A percentile compares a stretch with the other conserved stretches of the same genome.
Conservation (phyloP, 768 basidiomycete genomes). For the Tephrocybe sp. region DNA sequence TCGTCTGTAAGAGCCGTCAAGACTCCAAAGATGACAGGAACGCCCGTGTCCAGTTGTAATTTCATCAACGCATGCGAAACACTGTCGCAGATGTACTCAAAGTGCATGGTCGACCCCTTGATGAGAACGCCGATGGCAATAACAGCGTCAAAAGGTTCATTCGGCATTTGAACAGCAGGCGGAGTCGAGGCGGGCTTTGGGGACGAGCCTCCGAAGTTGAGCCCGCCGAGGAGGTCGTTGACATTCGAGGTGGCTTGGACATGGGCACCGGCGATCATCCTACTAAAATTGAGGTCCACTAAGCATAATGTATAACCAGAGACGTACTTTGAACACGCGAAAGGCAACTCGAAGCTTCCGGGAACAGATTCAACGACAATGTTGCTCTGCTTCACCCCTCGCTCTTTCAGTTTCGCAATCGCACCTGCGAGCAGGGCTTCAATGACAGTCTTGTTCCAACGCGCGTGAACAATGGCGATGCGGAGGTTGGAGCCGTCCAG, state of each 20-base stretch:
- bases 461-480: conserved; percentile 90
- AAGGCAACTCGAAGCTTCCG: conserved; percentile 94
- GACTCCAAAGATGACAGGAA: conserved; percentile 96
- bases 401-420: conserved; percentile 73
- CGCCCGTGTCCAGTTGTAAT: conserved; percentile 89
- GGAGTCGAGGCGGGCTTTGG: conserved; percentile 54
- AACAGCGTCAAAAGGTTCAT: conserved; percentile 87
- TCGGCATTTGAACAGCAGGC: conserved; percentile 40
- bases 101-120: conserved; percentile 98
- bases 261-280: conserved; percentile 87
- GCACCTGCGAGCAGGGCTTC: conserved; percentile 83
- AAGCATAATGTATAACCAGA: conserved; percentile 2
- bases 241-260: conserved; percentile 76
- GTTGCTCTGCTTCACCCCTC: conserved; percentile 86
- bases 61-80: conserved; percentile 95
- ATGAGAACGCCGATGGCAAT: conserved; percentile 98
- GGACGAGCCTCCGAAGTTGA: conserved; percentile 42
- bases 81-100: conserved; percentile 96
- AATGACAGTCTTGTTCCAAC: conserved; percentile 93
- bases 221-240: conserved; percentile 76
- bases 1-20: conserved; percentile 90
- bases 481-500: conserved; percentile 83
- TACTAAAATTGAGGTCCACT: conserved; percentile 29
- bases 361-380: conserved; percentile 92
- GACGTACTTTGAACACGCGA: conserved; percentile 78